Evolutionary conservation across 164 flowering plant species (phyloP).

Genomic region (Aristolochia contorta): DNA sequence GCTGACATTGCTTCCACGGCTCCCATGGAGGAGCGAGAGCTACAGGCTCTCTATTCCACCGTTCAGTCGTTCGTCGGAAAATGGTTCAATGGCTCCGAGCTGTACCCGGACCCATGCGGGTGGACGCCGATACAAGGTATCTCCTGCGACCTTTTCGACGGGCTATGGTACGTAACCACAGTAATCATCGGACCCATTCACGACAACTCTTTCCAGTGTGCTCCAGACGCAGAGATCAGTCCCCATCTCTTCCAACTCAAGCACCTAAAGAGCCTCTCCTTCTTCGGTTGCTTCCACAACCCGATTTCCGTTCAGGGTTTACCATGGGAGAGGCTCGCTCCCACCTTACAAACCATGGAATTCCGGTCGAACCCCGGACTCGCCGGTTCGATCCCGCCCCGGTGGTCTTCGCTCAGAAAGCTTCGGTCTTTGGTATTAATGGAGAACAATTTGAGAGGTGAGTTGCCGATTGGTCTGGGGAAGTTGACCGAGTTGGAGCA

Average conservation of each 20-base stretch:
- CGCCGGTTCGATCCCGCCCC: constrained; percentile 39
- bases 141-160: constrained; percentile 64
- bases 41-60: constrained; percentile 49
- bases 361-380: constrained; percentile 71
- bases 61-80: constrained; percentile 69
- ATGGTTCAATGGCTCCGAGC: constrained; percentile 85
- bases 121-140: constrained; percentile 99
- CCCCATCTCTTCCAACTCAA: constrained; percentile 47
- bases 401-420: constrained; percentile 35
- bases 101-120: constrained; percentile 96
- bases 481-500: constrained; percentile 29
- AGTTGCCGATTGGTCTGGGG: constrained; percentile 40
- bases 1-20: constrained; percentile 23
- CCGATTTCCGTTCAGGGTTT: constrained; percentile 28
- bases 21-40: constrained; percentile 67
- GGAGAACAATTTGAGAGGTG: constrained; percentile 51
- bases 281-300: constrained; percentile 48
- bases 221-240: constrained; percentile 31
- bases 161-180: constrained; percentile 64
- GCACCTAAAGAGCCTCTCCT: constrained; percentile 54
- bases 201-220: constrained; percentile 64
- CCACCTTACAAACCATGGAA: constrained; percentile 50
- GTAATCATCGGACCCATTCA: constrained; percentile 61
- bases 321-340: constrained; percentile 42
- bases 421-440: constrained; percentile 55